Conservation (phyloP, 371 early-diverging fungal genomes). For the Saksenaea vasiformis region DNA sequence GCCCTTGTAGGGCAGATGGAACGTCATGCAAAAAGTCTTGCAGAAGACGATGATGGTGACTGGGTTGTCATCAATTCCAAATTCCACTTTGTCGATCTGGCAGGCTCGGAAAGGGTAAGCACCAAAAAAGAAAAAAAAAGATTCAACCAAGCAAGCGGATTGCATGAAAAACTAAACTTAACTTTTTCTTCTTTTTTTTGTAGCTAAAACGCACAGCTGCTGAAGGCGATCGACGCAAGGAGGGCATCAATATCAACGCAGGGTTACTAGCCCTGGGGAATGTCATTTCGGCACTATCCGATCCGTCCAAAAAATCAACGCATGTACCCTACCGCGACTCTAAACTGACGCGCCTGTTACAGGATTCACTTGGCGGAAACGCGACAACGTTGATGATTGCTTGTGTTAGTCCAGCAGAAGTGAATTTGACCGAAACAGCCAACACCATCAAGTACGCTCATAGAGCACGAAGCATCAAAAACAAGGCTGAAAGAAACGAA, state of each 20-base stretch:
- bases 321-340: slow-evolving; percentile 97
- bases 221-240: slow-evolving; percentile 92
- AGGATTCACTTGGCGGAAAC: slow-evolving; percentile 96
- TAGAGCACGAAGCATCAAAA: slow-evolving; percentile 86
- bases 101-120: slow-evolving; percentile 91
- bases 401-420: slow-evolving; percentile 83
- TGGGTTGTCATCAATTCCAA: slow-evolving; percentile 70
- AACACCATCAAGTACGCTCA: slow-evolving; percentile 94
- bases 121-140: background rate
- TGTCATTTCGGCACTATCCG: slow-evolving; percentile 95
- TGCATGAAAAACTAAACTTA: background rate
- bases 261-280: slow-evolving; percentile 99
- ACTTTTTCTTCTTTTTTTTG: background rate
- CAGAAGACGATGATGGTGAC: slow-evolving; percentile 36
- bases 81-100: slow-evolving; percentile 98
- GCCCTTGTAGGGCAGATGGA: slow-evolving; percentile 44
- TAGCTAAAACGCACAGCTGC: slow-evolving; percentile 91
- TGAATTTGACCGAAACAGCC: slow-evolving; percentile 84
- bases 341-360: slow-evolving; percentile 96
- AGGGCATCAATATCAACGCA: slow-evolving; percentile 98
- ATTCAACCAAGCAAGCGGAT: background rate
- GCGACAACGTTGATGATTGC: slow-evolving; percentile 92
- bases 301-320: slow-evolving; percentile 57
- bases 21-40: slow-evolving; percentile 14
- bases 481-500: slow-evolving; percentile 75